A percentile compares a stretch with the other conserved stretches of the same genome.
These are phyloP conservation scores for Polygonum aviculare DNA, from an alignment of 148 eudicot species.

Conservation along the genomic window DNA sequence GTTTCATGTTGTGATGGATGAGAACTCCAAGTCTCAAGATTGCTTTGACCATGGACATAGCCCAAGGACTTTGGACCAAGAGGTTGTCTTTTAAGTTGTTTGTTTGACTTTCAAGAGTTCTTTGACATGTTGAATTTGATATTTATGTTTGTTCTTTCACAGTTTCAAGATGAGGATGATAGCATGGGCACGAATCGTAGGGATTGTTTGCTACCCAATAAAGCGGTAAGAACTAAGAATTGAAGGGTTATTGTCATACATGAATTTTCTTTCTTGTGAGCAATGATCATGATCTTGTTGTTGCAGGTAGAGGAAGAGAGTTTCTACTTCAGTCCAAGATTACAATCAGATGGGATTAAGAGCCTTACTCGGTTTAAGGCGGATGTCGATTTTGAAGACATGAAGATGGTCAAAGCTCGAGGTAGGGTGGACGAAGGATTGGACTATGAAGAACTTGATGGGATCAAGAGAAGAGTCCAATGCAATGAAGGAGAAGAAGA, in stretches of 20 bases:
- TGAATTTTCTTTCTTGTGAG: not conserved
- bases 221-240: slow-evolving; percentile 16
- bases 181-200: slow-evolving; percentile 20
- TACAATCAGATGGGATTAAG: slow-evolving; percentile 12
- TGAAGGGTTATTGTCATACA: not conserved
- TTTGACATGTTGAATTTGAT: not conserved
- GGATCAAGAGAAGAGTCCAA: slow-evolving; percentile 5
- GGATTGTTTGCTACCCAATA: slow-evolving; percentile 29
- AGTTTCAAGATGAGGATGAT: slow-evolving; percentile 23
- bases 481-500: not conserved
- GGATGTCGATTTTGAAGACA: not conserved
- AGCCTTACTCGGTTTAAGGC: slow-evolving; percentile 9
- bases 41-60: slow-evolving; percentile 6
- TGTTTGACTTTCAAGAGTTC: not conserved
- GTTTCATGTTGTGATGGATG: slow-evolving; percentile 45
- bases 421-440: slow-evolving; percentile 16
- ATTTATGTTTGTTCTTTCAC: not conserved
- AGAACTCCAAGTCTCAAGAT: slow-evolving; percentile 15
- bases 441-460: slow-evolving; percentile 2
- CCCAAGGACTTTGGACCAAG: slow-evolving; percentile 11
- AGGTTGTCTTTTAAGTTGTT: not conserved
- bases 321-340: slow-evolving; percentile 17
- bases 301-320: slow-evolving; percentile 19
- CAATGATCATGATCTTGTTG: not conserved
- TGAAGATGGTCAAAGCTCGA: not conserved